Evolutionary conservation across 176 grass and related monocot genomes (phyloP), one percentile per base, ranked within the genome.

Genomic region (Zoysia pacifica): DNA sequence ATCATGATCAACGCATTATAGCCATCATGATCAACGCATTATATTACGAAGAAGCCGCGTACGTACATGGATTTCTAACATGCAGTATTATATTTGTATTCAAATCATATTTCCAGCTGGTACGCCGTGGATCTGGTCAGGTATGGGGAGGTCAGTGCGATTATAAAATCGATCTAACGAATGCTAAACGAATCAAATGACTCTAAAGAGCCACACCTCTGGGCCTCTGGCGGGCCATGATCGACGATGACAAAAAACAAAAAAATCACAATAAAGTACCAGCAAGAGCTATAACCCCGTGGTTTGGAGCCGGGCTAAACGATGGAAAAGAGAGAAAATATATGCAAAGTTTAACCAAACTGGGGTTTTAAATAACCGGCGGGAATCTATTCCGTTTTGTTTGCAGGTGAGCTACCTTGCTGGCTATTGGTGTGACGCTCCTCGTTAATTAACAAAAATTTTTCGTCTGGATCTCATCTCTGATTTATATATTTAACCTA

Each of bases 331-430:
- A 60, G 11, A 35, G 2, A 60, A 7, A 58, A 4, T 60, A 45
- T 13, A 70, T 0, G 5, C 11, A 46, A 35, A 45, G 9, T 43
- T 13, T 43, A 18, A 18, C 53, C 14, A 55, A 18, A 1, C 14
- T 55, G 53, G 53, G 5, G 53, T 55, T 38, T 43, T 43, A 43
- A 78, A 51, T 75, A 28, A 60, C 18, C 4, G 42, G 55, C 4
- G 42, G 55, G 50, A 69, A 69, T 67, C 38, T 79, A 74, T 20
- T 38, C 37, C 6, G 43, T 52, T 67, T 58, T 74, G 76, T 67
- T 67, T 67, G 62, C 16, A 67, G 4, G 5, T 54, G 48, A 55
- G 13, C 12, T 28, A 78, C 9, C 51, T 28, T 28, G 28, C 28
- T 28, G 28, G 28, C 28, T 28, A 28, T 28, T 73, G 6, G 37